A percentile compares a stretch with the other conserved stretches of the same genome.
Evolutionary conservation across 177 flowering plant species (phyloP).

Genomic region (Telopea speciosissima): DNA sequence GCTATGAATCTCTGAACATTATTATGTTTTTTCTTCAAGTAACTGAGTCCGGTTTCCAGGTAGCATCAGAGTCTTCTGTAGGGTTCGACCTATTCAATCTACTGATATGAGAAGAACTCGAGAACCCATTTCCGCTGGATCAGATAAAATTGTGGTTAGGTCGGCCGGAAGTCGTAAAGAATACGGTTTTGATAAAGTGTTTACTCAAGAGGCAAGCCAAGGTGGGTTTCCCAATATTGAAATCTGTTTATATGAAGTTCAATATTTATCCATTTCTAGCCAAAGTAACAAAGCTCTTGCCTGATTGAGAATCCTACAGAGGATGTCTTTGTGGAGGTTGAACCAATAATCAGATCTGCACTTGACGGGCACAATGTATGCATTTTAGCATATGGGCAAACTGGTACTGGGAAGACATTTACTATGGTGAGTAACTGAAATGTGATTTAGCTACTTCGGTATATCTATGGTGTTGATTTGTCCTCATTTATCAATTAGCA

Average conservation of each 20-base stretch:
- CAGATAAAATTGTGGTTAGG: slow-evolving; percentile 49
- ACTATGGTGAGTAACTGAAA: slow-evolving; percentile 55
- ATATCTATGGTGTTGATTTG: not conserved
- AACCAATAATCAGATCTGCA: slow-evolving; percentile 80
- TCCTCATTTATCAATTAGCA: not conserved
- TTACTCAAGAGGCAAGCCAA: slow-evolving; percentile 54
- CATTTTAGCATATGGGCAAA: slow-evolving; percentile 79
- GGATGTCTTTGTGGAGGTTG: slow-evolving; percentile 63
- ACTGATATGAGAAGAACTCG: slow-evolving; percentile 30
- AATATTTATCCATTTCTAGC: slow-evolving; percentile 5
- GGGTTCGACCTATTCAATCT: slow-evolving; percentile 52
- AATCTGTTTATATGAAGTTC: not conserved
- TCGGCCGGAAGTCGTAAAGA: slow-evolving; percentile 49
- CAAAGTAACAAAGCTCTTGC: slow-evolving; percentile 12
- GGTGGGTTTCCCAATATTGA: slow-evolving; percentile 32
- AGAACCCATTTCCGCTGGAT: slow-evolving; percentile 39
- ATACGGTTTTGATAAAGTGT: slow-evolving; percentile 63
- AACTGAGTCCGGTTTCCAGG: slow-evolving; percentile 38
- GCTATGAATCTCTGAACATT: not conserved
- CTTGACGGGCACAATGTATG: slow-evolving; percentile 85
- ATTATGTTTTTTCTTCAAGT: not conserved
- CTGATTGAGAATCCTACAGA: slow-evolving; percentile 37
- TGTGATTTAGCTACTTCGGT: not conserved
- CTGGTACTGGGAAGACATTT: slow-evolving; percentile 84
- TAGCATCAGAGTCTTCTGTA: slow-evolving; percentile 69